Evolutionary conservation across 1,139 yeast species (phyloP).

Genomic region (Blastobotrys aristatus): DNA sequence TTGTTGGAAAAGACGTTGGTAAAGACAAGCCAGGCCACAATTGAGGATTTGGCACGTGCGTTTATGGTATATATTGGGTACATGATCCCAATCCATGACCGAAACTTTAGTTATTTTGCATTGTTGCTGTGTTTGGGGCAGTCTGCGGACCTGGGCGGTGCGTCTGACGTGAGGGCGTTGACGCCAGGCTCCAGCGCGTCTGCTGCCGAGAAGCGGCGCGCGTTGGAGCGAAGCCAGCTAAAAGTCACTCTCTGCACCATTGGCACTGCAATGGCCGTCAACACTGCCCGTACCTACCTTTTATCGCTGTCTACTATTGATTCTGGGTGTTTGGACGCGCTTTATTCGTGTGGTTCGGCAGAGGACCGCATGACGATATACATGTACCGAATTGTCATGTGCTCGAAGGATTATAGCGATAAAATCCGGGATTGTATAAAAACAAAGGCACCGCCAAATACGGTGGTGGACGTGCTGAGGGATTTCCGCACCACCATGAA

Average conservation of each 20-base stretch:
- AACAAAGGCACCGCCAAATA: background rate
- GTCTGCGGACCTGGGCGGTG: constrained; percentile 29
- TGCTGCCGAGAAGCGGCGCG: background rate
- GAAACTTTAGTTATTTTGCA: background rate
- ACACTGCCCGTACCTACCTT: constrained; percentile 1
- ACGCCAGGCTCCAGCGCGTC: background rate
- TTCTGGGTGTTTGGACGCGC: background rate
- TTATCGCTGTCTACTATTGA: background rate
- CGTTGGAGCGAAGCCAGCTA: background rate
- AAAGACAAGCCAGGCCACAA: constrained; percentile 33
- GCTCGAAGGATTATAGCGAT: constrained; percentile 1
- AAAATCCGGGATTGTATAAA: background rate
- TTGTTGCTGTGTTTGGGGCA: background rate
- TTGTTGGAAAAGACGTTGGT: constrained; percentile 42
- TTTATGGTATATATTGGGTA: constrained; percentile 11
- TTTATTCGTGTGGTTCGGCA: background rate
- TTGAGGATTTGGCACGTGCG: constrained; percentile 27
- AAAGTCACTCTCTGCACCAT: background rate
- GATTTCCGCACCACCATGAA: background rate
- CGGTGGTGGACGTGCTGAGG: background rate
- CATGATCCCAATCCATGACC: constrained; percentile 5
- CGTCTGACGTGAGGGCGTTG: constrained; percentile 37
- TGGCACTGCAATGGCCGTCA: constrained; percentile 5
- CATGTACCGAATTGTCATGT: background rate
- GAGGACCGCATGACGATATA: background rate